These are phyloP conservation scores for Gastrolobium villosum DNA, from an alignment of 306 rosid genomes.

Conservation along the genomic window DNA sequence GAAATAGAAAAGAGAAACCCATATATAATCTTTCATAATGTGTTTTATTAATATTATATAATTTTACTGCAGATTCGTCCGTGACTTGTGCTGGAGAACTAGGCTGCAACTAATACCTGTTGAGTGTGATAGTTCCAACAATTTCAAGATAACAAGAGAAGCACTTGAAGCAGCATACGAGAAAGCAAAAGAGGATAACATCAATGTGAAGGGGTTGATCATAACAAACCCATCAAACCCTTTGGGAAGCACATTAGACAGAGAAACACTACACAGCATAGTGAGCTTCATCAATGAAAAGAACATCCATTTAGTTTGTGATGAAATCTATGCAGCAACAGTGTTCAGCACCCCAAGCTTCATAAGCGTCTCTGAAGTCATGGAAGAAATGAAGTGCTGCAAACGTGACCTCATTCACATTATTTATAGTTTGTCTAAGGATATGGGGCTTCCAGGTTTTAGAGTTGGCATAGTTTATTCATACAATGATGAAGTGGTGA, in stretches of 20 bases:
- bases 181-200: constrained; percentile 60
- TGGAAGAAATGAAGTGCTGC: constrained; percentile 58
- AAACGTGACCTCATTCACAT: constrained; percentile 78
- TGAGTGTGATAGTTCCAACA: constrained; percentile 74
- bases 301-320: constrained; percentile 83
- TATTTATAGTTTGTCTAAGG: constrained; percentile 83
- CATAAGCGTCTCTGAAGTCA: constrained; percentile 69
- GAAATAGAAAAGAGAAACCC: too few relatives aligned
- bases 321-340: constrained; percentile 88
- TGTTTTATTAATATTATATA: not conserved
- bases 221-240: constrained; percentile 95
- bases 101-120: constrained; percentile 73
- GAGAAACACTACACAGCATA: constrained; percentile 64
- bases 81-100: constrained; percentile 89
- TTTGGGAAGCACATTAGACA: constrained; percentile 70
- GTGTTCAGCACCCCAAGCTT: constrained; percentile 60
- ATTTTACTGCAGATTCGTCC: constrained; percentile 63
- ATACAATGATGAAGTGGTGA: constrained; percentile 72
- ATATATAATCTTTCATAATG: not conserved
- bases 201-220: constrained; percentile 79
- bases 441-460: constrained; percentile 91
- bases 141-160: constrained; percentile 67
- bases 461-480: constrained; percentile 91
- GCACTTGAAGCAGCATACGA: constrained; percentile 77
- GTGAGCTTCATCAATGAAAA: constrained; percentile 74